Conservation (phyloP, 208 protist genomes). For the Leishmania amazonensis region DNA sequence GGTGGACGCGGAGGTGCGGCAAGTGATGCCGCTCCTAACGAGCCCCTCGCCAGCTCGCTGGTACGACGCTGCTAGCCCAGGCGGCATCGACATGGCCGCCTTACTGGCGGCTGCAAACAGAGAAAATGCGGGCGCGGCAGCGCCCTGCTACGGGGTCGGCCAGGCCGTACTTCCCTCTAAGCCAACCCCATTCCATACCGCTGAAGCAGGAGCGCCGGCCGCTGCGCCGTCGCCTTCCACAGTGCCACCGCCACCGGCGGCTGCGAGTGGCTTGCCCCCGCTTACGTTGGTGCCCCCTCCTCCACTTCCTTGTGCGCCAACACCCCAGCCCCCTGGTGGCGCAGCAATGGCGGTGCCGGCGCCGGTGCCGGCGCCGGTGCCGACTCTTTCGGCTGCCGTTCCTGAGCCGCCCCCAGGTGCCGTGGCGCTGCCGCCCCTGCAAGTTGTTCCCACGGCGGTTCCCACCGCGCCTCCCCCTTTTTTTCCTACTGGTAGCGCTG, state of each 20-base stretch:
- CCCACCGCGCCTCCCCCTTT: background rate
- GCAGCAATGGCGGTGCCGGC: background rate
- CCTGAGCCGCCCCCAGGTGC: background rate
- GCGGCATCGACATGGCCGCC: constrained; percentile 4
- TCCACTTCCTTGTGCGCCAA: background rate
- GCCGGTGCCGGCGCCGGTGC: background rate
- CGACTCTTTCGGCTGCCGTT: background rate
- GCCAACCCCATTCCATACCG: background rate
- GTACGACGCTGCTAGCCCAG: constrained; percentile 7
- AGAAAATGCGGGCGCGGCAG: background rate
- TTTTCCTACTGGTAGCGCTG: background rate
- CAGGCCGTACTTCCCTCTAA: constrained; percentile 12
- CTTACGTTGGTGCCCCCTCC: background rate
- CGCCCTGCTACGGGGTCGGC: constrained; percentile 24
- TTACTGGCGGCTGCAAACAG: constrained; percentile 7
- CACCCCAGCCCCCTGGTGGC: background rate
- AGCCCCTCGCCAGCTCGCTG: constrained; percentile 26
- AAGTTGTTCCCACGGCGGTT: background rate
- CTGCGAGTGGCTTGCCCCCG: background rate
- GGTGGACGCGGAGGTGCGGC: constrained; percentile 45
- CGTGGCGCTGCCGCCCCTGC: background rate
- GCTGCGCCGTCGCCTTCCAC: background rate
- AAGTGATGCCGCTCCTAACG: constrained; percentile 51
- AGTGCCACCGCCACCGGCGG: constrained; percentile 5
- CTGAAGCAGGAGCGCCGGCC: background rate